Percentiles rank a stretch among this genome's conserved stretches.
These are phyloP conservation scores for Diaporthe batatas DNA, from an alignment of 2,329 filamentous ascomycete genomes.

Conservation along the genomic window DNA sequence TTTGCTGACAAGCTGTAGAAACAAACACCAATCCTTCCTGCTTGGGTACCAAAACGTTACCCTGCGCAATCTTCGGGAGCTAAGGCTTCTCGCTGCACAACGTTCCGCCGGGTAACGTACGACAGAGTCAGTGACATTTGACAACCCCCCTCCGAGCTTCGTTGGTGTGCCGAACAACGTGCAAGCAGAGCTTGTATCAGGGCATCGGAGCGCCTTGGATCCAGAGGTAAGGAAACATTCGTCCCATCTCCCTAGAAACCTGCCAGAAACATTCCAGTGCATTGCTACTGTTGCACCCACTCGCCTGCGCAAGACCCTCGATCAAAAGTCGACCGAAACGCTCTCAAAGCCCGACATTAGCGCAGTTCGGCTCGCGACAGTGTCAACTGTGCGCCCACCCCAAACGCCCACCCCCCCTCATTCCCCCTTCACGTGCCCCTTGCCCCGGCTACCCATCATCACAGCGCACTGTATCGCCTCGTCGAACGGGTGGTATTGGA, in stretches of 20 bases:
- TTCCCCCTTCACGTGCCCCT: slow-evolving; percentile 32
- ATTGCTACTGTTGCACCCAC: slow-evolving; percentile 37
- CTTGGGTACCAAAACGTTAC: slow-evolving; percentile 25
- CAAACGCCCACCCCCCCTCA: not conserved
- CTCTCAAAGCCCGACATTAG: slow-evolving; percentile 40
- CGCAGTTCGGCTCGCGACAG: slow-evolving; percentile 44
- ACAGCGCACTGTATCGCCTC: slow-evolving; percentile 40
- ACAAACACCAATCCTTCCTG: slow-evolving; percentile 29
- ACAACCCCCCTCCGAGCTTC: slow-evolving; percentile 33
- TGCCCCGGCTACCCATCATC: slow-evolving; percentile 31
- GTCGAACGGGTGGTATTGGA: slow-evolving; percentile 42
- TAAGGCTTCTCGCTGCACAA: slow-evolving; percentile 37
- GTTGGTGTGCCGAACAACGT: slow-evolving; percentile 35
- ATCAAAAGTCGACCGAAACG: slow-evolving; percentile 20
- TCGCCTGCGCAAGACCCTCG: slow-evolving; percentile 32
- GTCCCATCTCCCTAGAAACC: slow-evolving; percentile 37
- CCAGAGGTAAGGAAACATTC: slow-evolving; percentile 42
- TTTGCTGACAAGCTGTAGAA: slow-evolving; percentile 39
- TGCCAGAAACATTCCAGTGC: slow-evolving; percentile 43
- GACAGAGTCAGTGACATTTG: slow-evolving; percentile 32
- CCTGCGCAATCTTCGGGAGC: slow-evolving; percentile 38
- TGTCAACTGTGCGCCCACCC: slow-evolving; percentile 40
- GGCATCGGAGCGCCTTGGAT: slow-evolving; percentile 30
- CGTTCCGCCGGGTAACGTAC: slow-evolving; percentile 28
- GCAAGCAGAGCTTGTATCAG: slow-evolving; percentile 38